Evolutionary conservation across 306 rosid genomes (phyloP).

Genomic region (Castanea mollissima): DNA sequence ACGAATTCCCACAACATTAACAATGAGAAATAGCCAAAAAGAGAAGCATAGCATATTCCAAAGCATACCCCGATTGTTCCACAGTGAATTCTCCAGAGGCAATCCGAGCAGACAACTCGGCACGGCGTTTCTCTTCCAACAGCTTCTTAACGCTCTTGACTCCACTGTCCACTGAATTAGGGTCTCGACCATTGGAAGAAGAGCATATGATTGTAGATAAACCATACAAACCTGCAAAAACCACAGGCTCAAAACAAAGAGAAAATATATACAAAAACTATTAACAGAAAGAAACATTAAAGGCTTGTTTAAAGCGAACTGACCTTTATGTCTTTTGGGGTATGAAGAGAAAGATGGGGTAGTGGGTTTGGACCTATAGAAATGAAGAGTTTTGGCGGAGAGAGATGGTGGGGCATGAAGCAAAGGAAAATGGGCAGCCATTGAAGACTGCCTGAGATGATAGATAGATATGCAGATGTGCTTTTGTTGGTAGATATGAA

Average conservation of each 20-base stretch:
- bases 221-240: slow-evolving; percentile 37
- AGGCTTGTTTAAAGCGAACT: neutral
- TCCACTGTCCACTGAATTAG: slow-evolving; percentile 41
- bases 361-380: slow-evolving; percentile 32
- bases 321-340: slow-evolving; percentile 44
- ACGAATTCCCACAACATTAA: neutral
- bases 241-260: neutral
- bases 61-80: slow-evolving; percentile 56
- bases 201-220: slow-evolving; percentile 41
- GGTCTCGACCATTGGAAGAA: slow-evolving; percentile 69
- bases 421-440: slow-evolving; percentile 58
- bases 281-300: neutral
- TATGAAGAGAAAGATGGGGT: slow-evolving; percentile 16
- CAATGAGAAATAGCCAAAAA: neutral
- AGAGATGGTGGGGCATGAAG: slow-evolving; percentile 37
- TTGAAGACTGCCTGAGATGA: slow-evolving; percentile 6
- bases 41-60: neutral
- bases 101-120: slow-evolving; percentile 69
- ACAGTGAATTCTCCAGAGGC: slow-evolving; percentile 83
- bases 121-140: slow-evolving; percentile 52
- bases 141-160: slow-evolving; percentile 42
- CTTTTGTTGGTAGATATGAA: neutral
- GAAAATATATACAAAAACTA: neutral
- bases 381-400: slow-evolving; percentile 14
- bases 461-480: neutral